Evolutionary conservation across 1,284 basidiomycete species (phyloP).

Genomic region (Xerocomus minutiporus): DNA sequence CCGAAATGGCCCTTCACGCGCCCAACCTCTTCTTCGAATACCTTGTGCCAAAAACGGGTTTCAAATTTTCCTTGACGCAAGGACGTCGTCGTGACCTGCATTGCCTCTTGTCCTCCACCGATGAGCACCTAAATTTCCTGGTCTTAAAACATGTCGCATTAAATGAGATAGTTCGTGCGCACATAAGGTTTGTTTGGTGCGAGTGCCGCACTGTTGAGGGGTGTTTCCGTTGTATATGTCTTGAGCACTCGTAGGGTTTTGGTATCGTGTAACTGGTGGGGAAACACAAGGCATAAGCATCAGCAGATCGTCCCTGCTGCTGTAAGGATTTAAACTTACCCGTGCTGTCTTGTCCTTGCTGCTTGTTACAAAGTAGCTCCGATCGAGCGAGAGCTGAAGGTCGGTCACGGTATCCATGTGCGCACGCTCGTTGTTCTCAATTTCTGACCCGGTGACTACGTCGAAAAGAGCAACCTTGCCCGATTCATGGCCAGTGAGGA

Average conservation of each 20-base stretch:
- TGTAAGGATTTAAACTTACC: slow-evolving; percentile 44
- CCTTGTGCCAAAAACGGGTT: slow-evolving; percentile 97
- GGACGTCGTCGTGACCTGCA: slow-evolving; percentile 95
- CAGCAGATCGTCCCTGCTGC: not conserved
- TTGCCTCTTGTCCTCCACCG: slow-evolving; percentile 97
- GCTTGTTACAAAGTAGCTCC: slow-evolving; percentile 93
- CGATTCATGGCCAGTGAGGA: slow-evolving; percentile 93
- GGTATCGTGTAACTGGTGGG: slow-evolving; percentile 78
- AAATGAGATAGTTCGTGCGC: slow-evolving; percentile 17
- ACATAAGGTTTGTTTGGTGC: slow-evolving; percentile 85
- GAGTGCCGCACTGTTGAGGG: slow-evolving; percentile 91
- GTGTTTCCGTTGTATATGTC: slow-evolving; percentile 90
- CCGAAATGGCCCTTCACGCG: slow-evolving; percentile 97
- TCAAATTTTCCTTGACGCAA: slow-evolving; percentile 96
- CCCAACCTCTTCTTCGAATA: slow-evolving; percentile 97
- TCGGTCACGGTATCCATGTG: slow-evolving; percentile 88
- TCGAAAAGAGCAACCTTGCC: slow-evolving; percentile 93
- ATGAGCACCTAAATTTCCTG: slow-evolving; percentile 63
- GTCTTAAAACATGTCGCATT: not conserved
- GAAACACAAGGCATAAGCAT: not conserved
- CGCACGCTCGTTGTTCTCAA: slow-evolving; percentile 75
- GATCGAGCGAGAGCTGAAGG: slow-evolving; percentile 86
- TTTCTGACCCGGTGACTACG: slow-evolving; percentile 83
- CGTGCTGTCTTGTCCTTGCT: slow-evolving; percentile 96
- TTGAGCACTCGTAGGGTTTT: slow-evolving; percentile 89